A percentile compares a stretch with the other conserved stretches of the same genome.
These are phyloP conservation scores for Sporothrix brasiliensis DNA, from an alignment of 2,329 filamentous ascomycete species.

Conservation along the genomic window DNA sequence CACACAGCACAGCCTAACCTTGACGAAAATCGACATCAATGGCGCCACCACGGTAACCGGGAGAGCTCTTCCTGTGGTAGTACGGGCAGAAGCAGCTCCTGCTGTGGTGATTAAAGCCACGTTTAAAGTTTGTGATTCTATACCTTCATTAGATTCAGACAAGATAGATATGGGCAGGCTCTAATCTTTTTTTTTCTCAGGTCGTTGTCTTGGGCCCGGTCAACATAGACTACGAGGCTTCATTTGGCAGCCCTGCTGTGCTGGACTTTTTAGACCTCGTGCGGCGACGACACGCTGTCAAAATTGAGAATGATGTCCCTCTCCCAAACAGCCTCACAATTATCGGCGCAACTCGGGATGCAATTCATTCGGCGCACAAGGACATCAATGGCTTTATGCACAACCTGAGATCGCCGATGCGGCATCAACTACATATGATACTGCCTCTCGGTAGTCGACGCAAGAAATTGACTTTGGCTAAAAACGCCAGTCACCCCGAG, in stretches of 20 bases:
- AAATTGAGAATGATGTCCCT: slow-evolving; percentile 39
- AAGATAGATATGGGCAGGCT: neutral
- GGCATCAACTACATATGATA: slow-evolving; percentile 9
- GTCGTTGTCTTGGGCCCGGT: slow-evolving; percentile 17
- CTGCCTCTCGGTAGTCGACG: neutral
- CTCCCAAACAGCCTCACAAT: slow-evolving; percentile 40
- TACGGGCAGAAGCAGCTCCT: too few species aligned
- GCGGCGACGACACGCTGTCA: slow-evolving; percentile 15
- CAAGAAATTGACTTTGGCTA: neutral
- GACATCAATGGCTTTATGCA: slow-evolving; percentile 12
- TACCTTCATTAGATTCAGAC: too few species aligned
- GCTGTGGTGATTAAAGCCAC: too few species aligned
- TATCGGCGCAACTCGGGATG: neutral
- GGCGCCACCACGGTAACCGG: neutral
- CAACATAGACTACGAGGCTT: too few species aligned
- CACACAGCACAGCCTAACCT: neutral
- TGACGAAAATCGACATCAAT: neutral
- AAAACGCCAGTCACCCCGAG: neutral
- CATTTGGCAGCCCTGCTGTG: neutral
- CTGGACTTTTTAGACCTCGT: slow-evolving; percentile 27
- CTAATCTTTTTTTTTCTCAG: neutral
- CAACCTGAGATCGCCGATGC: neutral
- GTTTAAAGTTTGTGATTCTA: too few species aligned
- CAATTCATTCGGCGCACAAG: neutral
- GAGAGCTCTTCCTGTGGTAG: neutral